Percentiles rank a stretch among this genome's conserved stretches.
These are phyloP conservation scores for Bipolaris sorokiniana DNA, from an alignment of 2,329 filamentous ascomycete genomes.

Conservation along the genomic window DNA sequence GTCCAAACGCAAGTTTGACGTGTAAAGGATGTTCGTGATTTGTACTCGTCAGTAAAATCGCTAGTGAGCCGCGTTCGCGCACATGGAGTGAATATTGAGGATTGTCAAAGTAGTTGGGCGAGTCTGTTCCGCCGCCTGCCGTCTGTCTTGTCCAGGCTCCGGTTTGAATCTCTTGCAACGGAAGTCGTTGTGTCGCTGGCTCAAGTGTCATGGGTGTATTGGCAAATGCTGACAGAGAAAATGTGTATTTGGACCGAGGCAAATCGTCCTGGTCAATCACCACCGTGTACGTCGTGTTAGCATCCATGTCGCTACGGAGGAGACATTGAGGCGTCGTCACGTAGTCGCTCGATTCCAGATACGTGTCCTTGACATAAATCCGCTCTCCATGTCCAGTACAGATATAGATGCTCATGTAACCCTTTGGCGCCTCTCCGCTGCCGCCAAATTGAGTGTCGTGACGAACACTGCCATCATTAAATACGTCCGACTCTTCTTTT, in stretches of 20 bases:
- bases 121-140: constrained; percentile 83
- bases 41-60: constrained; percentile 74
- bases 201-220: constrained; percentile 65
- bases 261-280: constrained; percentile 82
- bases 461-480: constrained; percentile 40
- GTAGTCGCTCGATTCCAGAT: constrained; percentile 78
- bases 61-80: constrained; percentile 64
- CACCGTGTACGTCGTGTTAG: constrained; percentile 62
- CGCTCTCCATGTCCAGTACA: constrained; percentile 74
- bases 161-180: constrained; percentile 62
- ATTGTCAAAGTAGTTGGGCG: constrained; percentile 78
- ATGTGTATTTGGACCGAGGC: constrained; percentile 75
- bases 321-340: constrained; percentile 94
- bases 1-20: constrained; percentile 80
- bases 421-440: constrained; percentile 54
- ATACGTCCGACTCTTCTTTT: constrained; percentile 40
- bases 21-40: constrained; percentile 75
- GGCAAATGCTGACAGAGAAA: constrained; percentile 85
- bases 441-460: constrained; percentile 29
- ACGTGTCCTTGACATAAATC: constrained; percentile 75
- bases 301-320: constrained; percentile 70
- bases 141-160: constrained; percentile 79
- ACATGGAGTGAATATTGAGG: constrained; percentile 80
- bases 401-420: constrained; percentile 86
- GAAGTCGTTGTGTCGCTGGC: constrained; percentile 67